Evolutionary conservation across 2,329 filamentous ascomycete genomes (phyloP), one percentile per base, ranked within the genome.

Genomic region (Corynespora cassiicola): DNA sequence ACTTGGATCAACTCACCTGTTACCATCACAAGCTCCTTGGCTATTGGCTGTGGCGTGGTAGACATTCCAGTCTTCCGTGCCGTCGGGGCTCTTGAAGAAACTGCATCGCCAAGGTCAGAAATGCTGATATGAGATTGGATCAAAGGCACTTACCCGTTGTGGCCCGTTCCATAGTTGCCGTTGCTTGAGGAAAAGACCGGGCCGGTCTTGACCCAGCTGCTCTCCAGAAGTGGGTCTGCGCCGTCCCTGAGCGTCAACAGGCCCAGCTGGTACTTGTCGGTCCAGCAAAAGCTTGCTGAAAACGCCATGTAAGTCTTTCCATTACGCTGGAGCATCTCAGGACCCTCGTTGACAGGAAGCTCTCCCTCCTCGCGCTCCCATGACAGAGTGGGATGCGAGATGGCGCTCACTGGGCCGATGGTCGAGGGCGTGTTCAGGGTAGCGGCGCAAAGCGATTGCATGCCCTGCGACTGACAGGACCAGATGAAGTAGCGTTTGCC

Each of bases 271-370:
- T 83, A 82, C 36, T 73, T 68, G 0, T 74, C 58, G 0, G 76
- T 79, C 78, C 77, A 81, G 68, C 79, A 82, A 59, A 76, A 77
- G 42, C 74, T 78, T 1, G 77, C 79, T 5, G 75, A 79, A 63
- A 76, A 83, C 2, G 73, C 68, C 25, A 82, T 58, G 45, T 75
- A 81, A 0, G 76, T 80, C 39, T 73, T 75, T 8, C 76, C 76
- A 15, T 71, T 72, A 25, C 75, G 71, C 54, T 82, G 82, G 15
- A 83, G 65, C 0, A 76, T 76, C 3, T 73, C 72, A 0, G 77
- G 72, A 0, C 77, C 79, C 51, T 84, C 79, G 52, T 82, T 79
- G 1, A 83, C 79, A 0, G 77, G 73, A n/a, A n/a, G n/a, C n/a
- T n/a, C n/a, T 0, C 61, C 67, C 5, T 69, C 72, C 23, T 72